These are phyloP conservation scores for Pinguiococcus pyrenoidosus DNA, from an alignment of 108 stramenopile species.

Conservation along the genomic window DNA sequence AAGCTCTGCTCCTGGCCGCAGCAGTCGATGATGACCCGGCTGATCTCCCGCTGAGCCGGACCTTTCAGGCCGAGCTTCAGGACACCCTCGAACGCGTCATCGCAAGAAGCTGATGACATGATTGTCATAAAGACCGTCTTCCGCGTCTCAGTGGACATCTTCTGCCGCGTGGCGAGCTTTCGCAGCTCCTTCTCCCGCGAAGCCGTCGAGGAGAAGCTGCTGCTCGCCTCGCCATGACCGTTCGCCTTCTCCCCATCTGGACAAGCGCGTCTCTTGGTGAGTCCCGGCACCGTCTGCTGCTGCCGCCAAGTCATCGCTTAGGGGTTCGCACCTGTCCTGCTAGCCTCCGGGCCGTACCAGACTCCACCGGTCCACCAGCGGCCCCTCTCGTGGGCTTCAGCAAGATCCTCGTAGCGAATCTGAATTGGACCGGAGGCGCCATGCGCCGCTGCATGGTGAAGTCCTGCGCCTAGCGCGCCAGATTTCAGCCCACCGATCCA, in stretches of 20 bases:
- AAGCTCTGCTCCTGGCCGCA: constrained; percentile 71
- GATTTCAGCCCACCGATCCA: too few species aligned
- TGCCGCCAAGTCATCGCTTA: too few species aligned
- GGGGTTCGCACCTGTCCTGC: too few species aligned
- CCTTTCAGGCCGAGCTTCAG: constrained; percentile 59
- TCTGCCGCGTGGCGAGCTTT: constrained; percentile 61
- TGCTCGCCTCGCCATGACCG: too few species aligned
- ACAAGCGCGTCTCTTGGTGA: too few species aligned
- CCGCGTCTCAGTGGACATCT: constrained; percentile 83
- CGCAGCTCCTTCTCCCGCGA: constrained; percentile 46
- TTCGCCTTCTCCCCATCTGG: too few species aligned
- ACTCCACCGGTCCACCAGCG: constrained; percentile 95
- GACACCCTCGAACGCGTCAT: constrained; percentile 86
- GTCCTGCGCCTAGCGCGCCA: too few species aligned
- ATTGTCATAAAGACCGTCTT: constrained; percentile 81
- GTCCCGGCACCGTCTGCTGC: too few species aligned
- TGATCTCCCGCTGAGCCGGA: constrained; percentile 67
- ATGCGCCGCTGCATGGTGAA: too few species aligned
- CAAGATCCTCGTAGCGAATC: constrained; percentile 60
- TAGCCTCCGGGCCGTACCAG: too few species aligned
- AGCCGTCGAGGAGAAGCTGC: too few species aligned
- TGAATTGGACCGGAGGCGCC: too few species aligned
- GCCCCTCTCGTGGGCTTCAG: constrained; percentile 60
- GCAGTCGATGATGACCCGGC: constrained; percentile 80
- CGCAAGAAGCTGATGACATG: constrained; percentile 71